Conservation (phyloP, 805 yeast species). For the Ogataea methylovora region DNA sequence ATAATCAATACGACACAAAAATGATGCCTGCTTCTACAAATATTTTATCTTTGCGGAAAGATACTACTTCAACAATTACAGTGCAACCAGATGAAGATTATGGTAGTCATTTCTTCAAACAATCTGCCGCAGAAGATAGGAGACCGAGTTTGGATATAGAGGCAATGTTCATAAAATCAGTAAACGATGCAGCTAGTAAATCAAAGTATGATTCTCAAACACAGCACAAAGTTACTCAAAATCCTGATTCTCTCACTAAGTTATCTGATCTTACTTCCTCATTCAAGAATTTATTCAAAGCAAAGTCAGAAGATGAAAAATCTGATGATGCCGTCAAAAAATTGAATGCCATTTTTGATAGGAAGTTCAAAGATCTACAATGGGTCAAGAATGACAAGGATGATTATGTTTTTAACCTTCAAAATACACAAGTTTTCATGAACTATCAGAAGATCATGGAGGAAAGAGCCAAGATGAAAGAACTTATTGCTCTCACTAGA, state of each 20-base stretch:
- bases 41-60: no score
- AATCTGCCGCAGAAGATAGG: not conserved
- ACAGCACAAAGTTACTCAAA: no score
- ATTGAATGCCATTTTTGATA: slow-evolving; percentile 12
- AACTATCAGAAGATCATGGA: slow-evolving; percentile 36
- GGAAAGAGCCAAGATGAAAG: slow-evolving; percentile 31
- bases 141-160: slow-evolving; percentile 12
- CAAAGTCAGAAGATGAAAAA: not conserved
- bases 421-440: slow-evolving; percentile 25
- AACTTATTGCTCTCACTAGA: slow-evolving; percentile 26
- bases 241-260: no score
- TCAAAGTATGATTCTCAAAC: no score
- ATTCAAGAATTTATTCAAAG: not conserved
- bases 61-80: not conserved
- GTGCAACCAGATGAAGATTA: slow-evolving; percentile 10
- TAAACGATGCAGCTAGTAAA: slow-evolving; percentile 6
- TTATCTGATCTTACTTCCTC: no score
- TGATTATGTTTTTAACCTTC: slow-evolving; percentile 23
- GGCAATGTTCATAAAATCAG: slow-evolving; percentile 12
- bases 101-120: slow-evolving; percentile 19
- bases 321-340: not conserved
- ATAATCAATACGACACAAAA: no score
- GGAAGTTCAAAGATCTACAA: slow-evolving; percentile 21
- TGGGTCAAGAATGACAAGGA: slow-evolving; percentile 23
- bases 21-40: no score